Evolutionary conservation across 257 asterid genomes (phyloP), one percentile per base, ranked within the genome.

Genomic region (Ajuga chamaepitys): DNA sequence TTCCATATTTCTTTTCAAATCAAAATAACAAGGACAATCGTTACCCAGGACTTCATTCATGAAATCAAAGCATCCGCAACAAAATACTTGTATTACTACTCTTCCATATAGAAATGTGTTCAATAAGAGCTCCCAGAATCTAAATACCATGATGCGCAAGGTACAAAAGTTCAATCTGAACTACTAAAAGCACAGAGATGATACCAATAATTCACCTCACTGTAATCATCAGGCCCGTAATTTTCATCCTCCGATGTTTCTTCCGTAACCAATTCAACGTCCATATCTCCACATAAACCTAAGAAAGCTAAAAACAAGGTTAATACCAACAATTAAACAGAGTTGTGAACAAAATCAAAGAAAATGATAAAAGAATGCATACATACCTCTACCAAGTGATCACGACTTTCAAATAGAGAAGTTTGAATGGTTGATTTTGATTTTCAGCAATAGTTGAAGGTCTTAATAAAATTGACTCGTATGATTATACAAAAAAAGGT

Each of bases 231-330:
- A 68, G 72, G 60, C 41, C 40, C 75, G 69, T 60, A 86, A 76
- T 68, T 75, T 25, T 86, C 98, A 55, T 84, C 92, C 45, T 81
- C 97, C 32, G 87, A 75, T 41, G 73, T 50, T 35, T 71, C 95
- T 35, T 78, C 95, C 26, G 88, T 70, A 46, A 79, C 70, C 69
- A 86, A 83, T 46, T 87, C 98, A 78, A 86, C 83, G 35, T 88
- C 98, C 97, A 92, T 90, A 70, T 71, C 82, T 58, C 63, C 76
- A 47, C 73, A 72, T 24, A 72, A 66, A 71, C 83, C 89, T 75
- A 42, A 30, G 25, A 14, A 62, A 70, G 58, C 66, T 58, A 8
- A 11, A 62, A 63, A 5, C 54, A 52, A 70, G 67, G 61, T 38
- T 40, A 48, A 20, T 51, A 26, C 9, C 62, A 44, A 38, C 9